Conservation (phyloP, 108 stramenopile genomes). For the Chaetoceros tenuissimus region DNA sequence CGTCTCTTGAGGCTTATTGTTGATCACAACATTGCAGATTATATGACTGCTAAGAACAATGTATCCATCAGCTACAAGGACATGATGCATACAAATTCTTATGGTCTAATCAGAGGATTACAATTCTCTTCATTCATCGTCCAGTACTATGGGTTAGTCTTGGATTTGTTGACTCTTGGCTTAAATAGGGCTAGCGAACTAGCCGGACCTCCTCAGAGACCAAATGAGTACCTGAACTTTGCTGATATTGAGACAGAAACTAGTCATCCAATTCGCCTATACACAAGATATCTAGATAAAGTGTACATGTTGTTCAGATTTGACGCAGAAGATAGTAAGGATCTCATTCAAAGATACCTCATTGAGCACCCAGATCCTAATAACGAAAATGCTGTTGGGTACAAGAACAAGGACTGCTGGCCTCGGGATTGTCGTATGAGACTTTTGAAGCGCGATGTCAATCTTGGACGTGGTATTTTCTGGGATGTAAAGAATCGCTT, state of each 20-base stretch:
- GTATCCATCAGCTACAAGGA: conserved; percentile 93
- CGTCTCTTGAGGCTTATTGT: conserved; percentile 95
- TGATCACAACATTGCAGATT: conserved; percentile 99
- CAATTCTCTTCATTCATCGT: conserved; percentile 95
- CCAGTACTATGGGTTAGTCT: conserved; percentile 96
- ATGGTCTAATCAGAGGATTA: conserved; percentile 95
- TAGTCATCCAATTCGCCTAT: conserved; percentile 94
- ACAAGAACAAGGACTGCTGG: conserved; percentile 99
- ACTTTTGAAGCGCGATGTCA: conserved; percentile 97
- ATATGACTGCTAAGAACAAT: conserved; percentile 99
- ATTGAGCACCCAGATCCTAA: conserved; percentile 99
- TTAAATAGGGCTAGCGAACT: conserved; percentile 95
- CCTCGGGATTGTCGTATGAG: conserved; percentile 98
- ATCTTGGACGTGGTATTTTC: conserved; percentile 95
- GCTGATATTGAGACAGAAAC: conserved; percentile 93
- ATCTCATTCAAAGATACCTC: conserved; percentile 96
- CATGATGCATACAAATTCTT: conserved; percentile 99
- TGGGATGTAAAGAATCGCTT: conserved; percentile 99
- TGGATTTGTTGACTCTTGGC: conserved; percentile 93
- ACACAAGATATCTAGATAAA: conserved; percentile 98
- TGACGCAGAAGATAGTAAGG: conserved; percentile 90
- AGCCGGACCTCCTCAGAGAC: conserved; percentile 92
- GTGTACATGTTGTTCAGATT: conserved; percentile 95
- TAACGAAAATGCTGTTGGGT: conserved; percentile 99
- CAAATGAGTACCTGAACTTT: conserved; percentile 96